These are phyloP conservation scores for Plasmodium yoelii DNA, from an alignment of 169 alveolate genomes.

Conservation along the genomic window DNA sequence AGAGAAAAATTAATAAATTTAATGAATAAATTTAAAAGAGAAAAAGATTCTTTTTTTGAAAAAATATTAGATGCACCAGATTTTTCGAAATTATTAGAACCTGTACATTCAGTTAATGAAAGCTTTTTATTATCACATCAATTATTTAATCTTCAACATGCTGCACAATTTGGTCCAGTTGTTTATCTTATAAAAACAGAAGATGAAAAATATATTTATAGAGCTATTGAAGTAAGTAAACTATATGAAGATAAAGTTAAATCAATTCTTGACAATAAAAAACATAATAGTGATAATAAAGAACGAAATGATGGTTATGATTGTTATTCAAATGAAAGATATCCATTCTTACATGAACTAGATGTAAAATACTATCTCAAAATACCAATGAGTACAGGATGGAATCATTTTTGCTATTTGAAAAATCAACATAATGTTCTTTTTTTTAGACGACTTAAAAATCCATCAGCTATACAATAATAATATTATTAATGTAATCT, in stretches of 20 bases:
- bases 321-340: slow-evolving; percentile 29
- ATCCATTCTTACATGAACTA: slow-evolving; percentile 55
- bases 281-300: slow-evolving; percentile 10
- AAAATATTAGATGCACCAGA: slow-evolving; percentile 61
- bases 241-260: slow-evolving; percentile 60
- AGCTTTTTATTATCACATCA: slow-evolving; percentile 61
- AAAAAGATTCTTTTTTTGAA: slow-evolving; percentile 64
- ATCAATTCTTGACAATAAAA: slow-evolving; percentile 65
- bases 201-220: slow-evolving; percentile 58
- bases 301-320: slow-evolving; percentile 40
- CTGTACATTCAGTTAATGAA: slow-evolving; percentile 57
- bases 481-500: not conserved
- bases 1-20: slow-evolving; percentile 48
- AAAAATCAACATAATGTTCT: slow-evolving; percentile 71
- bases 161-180: slow-evolving; percentile 73
- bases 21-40: slow-evolving; percentile 60
- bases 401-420: slow-evolving; percentile 68
- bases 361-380: slow-evolving; percentile 68
- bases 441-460: slow-evolving; percentile 55
- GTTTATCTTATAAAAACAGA: slow-evolving; percentile 65
- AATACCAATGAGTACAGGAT: slow-evolving; percentile 73
- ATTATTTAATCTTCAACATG: slow-evolving; percentile 60
- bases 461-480: not conserved
- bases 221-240: slow-evolving; percentile 72
- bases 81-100: slow-evolving; percentile 64